phyloP scores from a whole-genome alignment of 805 yeast genomes.

The Starmerella potacharoeniae region DNA sequence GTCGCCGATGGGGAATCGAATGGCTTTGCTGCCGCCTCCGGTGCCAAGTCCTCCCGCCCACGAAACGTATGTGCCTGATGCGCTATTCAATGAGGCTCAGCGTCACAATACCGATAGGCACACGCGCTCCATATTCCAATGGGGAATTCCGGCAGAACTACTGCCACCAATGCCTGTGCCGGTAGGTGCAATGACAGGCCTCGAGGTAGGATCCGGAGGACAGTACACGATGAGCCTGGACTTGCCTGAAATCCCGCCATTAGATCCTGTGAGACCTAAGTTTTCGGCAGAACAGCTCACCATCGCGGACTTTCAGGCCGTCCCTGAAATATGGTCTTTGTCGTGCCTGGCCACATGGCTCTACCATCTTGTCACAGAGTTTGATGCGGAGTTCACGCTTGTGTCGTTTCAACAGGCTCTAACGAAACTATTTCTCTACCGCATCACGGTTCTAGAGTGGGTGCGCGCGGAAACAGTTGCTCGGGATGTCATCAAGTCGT shows the following conservation, averaged over 20 bases:
- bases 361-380: constrained; percentile 8
- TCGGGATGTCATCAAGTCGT: constrained; percentile 21
- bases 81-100: not conserved
- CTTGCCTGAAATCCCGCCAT: constrained; percentile 21
- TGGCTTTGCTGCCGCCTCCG: not conserved
- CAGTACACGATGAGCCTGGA: constrained; percentile 17
- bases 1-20: not conserved
- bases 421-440: constrained; percentile 18
- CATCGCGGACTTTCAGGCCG: constrained; percentile 18
- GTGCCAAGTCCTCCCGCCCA: not conserved
- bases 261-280: constrained; percentile 15
- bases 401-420: constrained; percentile 14
- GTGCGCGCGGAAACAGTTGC: constrained; percentile 27
- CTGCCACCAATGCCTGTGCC: constrained; percentile 19
- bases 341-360: constrained; percentile 19
- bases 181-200: constrained; percentile 11
- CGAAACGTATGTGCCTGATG: not conserved
- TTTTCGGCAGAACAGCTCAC: constrained; percentile 23
- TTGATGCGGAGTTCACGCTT: constrained; percentile 16
- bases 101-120: not conserved
- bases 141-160: constrained; percentile 17
- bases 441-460: constrained; percentile 26
- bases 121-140: constrained; percentile 13
- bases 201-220: constrained; percentile 10
- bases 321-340: constrained; percentile 18